These are phyloP conservation scores for Boeremia lycopersici DNA, from an alignment of 2,329 filamentous ascomycete genomes.

Conservation along the genomic window DNA sequence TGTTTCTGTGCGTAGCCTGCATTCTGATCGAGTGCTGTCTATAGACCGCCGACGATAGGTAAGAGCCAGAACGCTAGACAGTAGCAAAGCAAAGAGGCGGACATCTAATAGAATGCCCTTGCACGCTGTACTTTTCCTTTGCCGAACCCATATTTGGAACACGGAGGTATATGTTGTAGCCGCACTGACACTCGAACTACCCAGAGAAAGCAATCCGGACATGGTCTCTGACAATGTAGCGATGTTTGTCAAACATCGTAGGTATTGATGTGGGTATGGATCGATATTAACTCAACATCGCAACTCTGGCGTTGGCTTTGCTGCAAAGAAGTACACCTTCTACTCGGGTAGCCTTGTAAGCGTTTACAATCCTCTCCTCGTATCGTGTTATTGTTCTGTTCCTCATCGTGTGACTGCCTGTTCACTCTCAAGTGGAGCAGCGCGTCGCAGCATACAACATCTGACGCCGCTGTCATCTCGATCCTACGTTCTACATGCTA, in stretches of 20 bases:
- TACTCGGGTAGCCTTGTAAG: no score
- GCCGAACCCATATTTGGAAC: not conserved
- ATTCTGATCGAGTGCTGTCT: no score
- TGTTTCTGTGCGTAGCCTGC: no score
- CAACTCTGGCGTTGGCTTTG: not conserved
- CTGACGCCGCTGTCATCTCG: not conserved
- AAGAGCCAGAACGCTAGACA: no score
- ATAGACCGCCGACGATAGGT: no score
- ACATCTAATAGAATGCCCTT: no score
- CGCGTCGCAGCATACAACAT: not conserved
- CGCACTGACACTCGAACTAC: not conserved
- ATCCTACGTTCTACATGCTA: not conserved
- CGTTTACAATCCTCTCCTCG: no score
- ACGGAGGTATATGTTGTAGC: not conserved
- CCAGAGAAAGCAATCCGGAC: not conserved
- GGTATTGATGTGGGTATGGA: not conserved
- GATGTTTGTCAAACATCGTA: not conserved
- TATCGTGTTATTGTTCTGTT: not conserved
- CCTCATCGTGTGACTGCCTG: not conserved
- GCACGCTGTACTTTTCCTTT: not conserved
- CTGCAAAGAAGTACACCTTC: no score
- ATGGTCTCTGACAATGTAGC: not conserved
- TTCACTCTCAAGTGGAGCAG: not conserved
- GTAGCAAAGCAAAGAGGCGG: no score
- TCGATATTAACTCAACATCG: not conserved